Conservation (phyloP, 2,329 filamentous ascomycete species). For the Biscogniauxia mediterranea region DNA sequence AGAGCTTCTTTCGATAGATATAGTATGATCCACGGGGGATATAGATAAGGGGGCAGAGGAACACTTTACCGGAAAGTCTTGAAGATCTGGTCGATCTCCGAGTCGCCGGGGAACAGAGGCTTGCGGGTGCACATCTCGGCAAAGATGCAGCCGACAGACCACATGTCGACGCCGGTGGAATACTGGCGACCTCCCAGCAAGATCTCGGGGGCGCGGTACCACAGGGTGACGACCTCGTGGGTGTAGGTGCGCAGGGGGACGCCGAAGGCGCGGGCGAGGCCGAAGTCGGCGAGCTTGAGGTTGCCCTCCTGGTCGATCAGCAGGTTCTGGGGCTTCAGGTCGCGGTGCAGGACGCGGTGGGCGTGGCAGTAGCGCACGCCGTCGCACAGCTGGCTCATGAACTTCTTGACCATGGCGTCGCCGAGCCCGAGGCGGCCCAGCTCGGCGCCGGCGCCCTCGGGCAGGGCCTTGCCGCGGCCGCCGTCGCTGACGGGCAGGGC, state of each 20-base stretch:
- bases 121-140: constrained; percentile 96
- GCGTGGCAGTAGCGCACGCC: constrained; percentile 87
- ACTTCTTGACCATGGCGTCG: constrained; percentile 83
- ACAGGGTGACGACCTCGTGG: constrained; percentile 91
- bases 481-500: constrained; percentile 80
- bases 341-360: constrained; percentile 82
- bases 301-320: constrained; percentile 85
- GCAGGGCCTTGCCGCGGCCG: constrained; percentile 79
- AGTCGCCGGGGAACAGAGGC: constrained; percentile 88
- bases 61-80: constrained; percentile 78
- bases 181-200: constrained; percentile 88
- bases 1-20: no score
- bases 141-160: constrained; percentile 92
- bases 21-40: no score
- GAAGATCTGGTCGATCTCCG: constrained; percentile 92
- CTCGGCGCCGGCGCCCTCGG: constrained; percentile 67
- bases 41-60: no score
- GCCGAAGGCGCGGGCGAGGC: constrained; percentile 84
- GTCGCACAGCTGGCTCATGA: constrained; percentile 84
- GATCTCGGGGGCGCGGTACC: constrained; percentile 91
- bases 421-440: constrained; percentile 70
- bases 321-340: constrained; percentile 88
- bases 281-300: constrained; percentile 87
- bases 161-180: constrained; percentile 93
- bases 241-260: constrained; percentile 90